phyloP scores from a whole-genome alignment of 805 yeast species.

The Candida khao-thaluensis region DNA sequence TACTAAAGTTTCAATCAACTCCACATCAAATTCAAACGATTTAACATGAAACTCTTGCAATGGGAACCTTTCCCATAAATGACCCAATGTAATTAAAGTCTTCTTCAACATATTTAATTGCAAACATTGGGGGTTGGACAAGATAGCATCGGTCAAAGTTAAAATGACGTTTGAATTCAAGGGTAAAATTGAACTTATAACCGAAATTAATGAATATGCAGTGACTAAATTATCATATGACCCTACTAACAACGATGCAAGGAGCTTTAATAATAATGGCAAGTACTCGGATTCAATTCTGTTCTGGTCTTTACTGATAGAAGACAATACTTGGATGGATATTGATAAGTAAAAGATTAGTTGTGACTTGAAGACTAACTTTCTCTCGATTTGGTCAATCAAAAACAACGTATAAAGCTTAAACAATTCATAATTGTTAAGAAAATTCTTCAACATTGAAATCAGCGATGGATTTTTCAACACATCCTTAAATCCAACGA shows the following conservation, averaged over 20 bases:
- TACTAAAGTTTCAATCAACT: slow-evolving; percentile 2
- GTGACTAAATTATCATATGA: slow-evolving; percentile 68
- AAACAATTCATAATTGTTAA: slow-evolving; percentile 63
- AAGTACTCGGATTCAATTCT: slow-evolving; percentile 48
- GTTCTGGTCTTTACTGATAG: slow-evolving; percentile 47
- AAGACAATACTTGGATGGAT: slow-evolving; percentile 65
- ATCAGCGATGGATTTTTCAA: slow-evolving; percentile 63
- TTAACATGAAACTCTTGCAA: slow-evolving; percentile 4
- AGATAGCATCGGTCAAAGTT: slow-evolving; percentile 34
- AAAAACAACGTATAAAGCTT: slow-evolving; percentile 62
- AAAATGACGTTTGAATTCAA: slow-evolving; percentile 36
- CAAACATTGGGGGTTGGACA: slow-evolving; percentile 21
- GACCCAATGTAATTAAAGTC: slow-evolving; percentile 41
- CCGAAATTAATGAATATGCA: slow-evolving; percentile 79
- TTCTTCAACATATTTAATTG: slow-evolving; percentile 24
- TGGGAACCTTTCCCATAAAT: slow-evolving; percentile 29
- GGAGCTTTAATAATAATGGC: slow-evolving; percentile 57
- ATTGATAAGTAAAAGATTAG: slow-evolving; percentile 77
- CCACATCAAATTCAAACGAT: slow-evolving; percentile 10
- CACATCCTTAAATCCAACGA: slow-evolving; percentile 62
- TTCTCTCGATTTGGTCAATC: slow-evolving; percentile 48
- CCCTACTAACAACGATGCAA: slow-evolving; percentile 50
- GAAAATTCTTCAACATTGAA: slow-evolving; percentile 70
- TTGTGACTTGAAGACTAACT: slow-evolving; percentile 63
- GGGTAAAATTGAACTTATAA: slow-evolving; percentile 70